Evolutionary conservation across 2,329 filamentous ascomycete genomes (phyloP).

Genomic region (Biscogniauxia marginata): DNA sequence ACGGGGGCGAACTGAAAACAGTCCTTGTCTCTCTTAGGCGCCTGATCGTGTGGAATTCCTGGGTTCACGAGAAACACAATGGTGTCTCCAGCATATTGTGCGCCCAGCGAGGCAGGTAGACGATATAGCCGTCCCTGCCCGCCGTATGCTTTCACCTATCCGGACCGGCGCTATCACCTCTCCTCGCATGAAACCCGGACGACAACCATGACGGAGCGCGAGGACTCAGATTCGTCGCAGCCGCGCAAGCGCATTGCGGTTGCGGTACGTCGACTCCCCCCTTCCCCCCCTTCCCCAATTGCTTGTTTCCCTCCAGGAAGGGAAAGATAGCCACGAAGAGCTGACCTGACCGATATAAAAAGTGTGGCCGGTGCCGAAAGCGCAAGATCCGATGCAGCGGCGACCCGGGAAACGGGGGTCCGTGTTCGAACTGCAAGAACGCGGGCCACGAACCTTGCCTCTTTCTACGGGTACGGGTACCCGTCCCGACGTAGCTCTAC

Average conservation of each 20-base stretch:
- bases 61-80: constrained; percentile 34
- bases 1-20: constrained; percentile 23
- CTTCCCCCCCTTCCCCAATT: not conserved
- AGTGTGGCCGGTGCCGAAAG: constrained; percentile 89
- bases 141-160: constrained; percentile 36
- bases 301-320: not conserved
- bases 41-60: constrained; percentile 18
- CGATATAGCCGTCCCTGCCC: constrained; percentile 42
- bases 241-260: constrained; percentile 59
- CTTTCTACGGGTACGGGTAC: constrained; percentile 70
- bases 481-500: constrained; percentile 7
- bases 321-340: constrained; percentile 1
- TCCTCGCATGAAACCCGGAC: constrained; percentile 37
- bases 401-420: constrained; percentile 70
- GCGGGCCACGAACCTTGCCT: constrained; percentile 71
- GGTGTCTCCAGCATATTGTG: constrained; percentile 42
- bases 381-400: constrained; percentile 95
- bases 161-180: constrained; percentile 39
- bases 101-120: constrained; percentile 35
- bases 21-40: constrained; percentile 23
- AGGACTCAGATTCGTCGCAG: constrained; percentile 43
- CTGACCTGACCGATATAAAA: constrained; percentile 20
- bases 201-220: constrained; percentile 42
- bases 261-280: constrained; percentile 46
- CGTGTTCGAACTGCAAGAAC: constrained; percentile 80